Evolutionary conservation across 2,329 filamentous ascomycete species (phyloP).

Genomic region (Neodidymelliopsis sp.): DNA sequence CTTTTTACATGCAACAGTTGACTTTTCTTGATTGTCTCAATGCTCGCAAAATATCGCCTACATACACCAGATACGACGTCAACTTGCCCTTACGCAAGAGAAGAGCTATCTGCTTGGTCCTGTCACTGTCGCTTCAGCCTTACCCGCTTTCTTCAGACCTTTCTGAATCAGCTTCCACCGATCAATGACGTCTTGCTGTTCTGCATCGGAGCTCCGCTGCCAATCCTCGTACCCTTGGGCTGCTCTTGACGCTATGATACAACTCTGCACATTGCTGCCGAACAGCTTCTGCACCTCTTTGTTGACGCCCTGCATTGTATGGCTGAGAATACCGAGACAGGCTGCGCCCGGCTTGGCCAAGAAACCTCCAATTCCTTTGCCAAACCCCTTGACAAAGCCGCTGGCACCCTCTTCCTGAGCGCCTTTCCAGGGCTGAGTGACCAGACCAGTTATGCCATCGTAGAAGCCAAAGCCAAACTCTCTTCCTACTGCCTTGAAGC

Average conservation of each 20-base stretch:
- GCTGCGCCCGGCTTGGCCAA: conserved; percentile 32
- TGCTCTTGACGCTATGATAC: conserved; percentile 23
- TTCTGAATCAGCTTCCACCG: conserved; percentile 24
- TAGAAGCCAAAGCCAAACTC: conserved; percentile 33
- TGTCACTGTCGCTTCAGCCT: conserved; percentile 27
- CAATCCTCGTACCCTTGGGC: conserved; percentile 33
- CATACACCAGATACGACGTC: too few relatives aligned
- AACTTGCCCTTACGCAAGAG: too few relatives aligned
- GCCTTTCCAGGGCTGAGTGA: conserved; percentile 29
- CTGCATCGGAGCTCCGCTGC: conserved; percentile 23
- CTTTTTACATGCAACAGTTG: too few relatives aligned
- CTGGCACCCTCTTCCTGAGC: conserved; percentile 29
- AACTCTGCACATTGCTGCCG: conserved; percentile 9
- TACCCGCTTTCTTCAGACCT: conserved; percentile 16
- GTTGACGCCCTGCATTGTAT: conserved; percentile 26
- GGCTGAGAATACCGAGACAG: conserved; percentile 22
- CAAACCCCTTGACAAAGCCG: conserved; percentile 35
- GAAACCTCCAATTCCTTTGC: conserved; percentile 36
- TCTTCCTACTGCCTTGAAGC: conserved; percentile 27
- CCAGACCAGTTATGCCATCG: conserved; percentile 33
- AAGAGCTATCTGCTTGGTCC: too few relatives aligned
- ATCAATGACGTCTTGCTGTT: conserved; percentile 23
- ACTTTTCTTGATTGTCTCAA: too few relatives aligned
- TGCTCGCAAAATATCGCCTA: too few relatives aligned
- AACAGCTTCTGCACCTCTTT: conserved; percentile 23